phyloP scores from a whole-genome alignment of 139 green algal species.

The Coelastrella sp. region DNA sequence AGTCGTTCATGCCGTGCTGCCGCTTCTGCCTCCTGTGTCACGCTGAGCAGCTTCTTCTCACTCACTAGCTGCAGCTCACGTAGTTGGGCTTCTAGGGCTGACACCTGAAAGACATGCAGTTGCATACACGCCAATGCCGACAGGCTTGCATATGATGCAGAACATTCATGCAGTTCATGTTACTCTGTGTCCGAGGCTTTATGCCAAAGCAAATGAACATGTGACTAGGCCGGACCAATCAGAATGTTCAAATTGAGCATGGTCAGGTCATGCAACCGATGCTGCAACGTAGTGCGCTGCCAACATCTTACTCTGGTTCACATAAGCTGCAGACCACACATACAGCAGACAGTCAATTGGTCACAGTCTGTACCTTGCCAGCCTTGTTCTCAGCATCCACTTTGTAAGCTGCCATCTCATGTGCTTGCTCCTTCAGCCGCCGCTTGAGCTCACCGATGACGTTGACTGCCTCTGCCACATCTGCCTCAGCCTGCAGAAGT shows the following conservation, averaged over 20 bases:
- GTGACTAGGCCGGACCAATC: no score
- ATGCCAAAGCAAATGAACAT: no score
- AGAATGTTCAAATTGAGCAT: no score
- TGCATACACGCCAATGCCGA: no score
- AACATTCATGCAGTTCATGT: no score
- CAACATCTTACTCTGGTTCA: no score
- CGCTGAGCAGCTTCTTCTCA: conserved; percentile 44
- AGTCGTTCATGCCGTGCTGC: not conserved
- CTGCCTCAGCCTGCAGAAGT: conserved; percentile 1
- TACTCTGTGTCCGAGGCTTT: no score
- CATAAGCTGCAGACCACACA: no score
- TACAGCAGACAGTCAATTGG: not conserved
- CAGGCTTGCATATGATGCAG: no score
- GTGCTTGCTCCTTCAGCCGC: conserved; percentile 14
- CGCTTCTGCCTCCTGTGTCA: conserved; percentile 30
- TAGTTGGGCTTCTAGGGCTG: conserved; percentile 31
- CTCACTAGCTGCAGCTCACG: conserved; percentile 32
- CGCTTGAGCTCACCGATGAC: not conserved
- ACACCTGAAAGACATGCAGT: not conserved
- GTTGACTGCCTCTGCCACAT: not conserved
- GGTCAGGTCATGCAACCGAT: no score
- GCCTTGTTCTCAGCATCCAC: conserved; percentile 6
- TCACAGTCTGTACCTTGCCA: not conserved
- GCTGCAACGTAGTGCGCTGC: no score
- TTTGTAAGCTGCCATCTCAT: conserved; percentile 13